Conservation (phyloP, 176 grass and related monocot species). For the Elymus sibiricus region DNA sequence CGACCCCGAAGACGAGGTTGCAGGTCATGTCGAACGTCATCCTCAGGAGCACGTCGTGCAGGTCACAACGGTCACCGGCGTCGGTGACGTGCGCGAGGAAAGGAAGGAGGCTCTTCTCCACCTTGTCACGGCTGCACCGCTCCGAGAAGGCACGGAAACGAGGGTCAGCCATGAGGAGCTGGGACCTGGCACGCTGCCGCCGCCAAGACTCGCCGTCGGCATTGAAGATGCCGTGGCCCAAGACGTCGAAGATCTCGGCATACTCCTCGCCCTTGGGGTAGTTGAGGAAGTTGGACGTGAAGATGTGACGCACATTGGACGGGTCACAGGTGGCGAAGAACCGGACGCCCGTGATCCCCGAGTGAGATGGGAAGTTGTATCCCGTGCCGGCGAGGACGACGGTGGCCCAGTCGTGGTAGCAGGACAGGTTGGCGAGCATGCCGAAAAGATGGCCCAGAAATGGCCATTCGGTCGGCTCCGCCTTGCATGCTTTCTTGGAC, state of each 20-base stretch:
- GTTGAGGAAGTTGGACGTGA: slow-evolving; percentile 60
- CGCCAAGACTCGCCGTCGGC: slow-evolving; percentile 58
- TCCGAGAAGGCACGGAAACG: slow-evolving; percentile 38
- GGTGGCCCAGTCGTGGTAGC: slow-evolving; percentile 44
- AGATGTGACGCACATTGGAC: slow-evolving; percentile 56
- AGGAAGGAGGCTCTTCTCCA: slow-evolving; percentile 33
- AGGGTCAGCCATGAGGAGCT: slow-evolving; percentile 25
- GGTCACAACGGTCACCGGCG: slow-evolving; percentile 12
- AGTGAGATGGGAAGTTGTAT: slow-evolving; percentile 27
- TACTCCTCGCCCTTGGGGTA: slow-evolving; percentile 63
- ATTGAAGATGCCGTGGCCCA: slow-evolving; percentile 69
- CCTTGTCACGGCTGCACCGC: slow-evolving; percentile 33
- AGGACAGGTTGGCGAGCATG: slow-evolving; percentile 14
- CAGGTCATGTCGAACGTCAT: slow-evolving; percentile 66
- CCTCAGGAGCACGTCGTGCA: slow-evolving; percentile 67
- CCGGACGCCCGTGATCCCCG: slow-evolving; percentile 9
- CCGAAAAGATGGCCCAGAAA: slow-evolving; percentile 34
- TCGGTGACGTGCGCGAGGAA: slow-evolving; percentile 32
- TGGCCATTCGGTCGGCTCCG: slow-evolving; percentile 48
- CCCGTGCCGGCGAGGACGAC: neutral
- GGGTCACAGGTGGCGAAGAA: slow-evolving; percentile 50
- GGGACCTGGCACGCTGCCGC: slow-evolving; percentile 35
- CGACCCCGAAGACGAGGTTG: slow-evolving; percentile 68
- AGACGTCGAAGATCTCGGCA: slow-evolving; percentile 47
- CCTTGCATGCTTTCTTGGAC: slow-evolving; percentile 19